These are phyloP conservation scores for Angomonas desouzai DNA, from an alignment of 208 protist species.

Conservation along the genomic window DNA sequence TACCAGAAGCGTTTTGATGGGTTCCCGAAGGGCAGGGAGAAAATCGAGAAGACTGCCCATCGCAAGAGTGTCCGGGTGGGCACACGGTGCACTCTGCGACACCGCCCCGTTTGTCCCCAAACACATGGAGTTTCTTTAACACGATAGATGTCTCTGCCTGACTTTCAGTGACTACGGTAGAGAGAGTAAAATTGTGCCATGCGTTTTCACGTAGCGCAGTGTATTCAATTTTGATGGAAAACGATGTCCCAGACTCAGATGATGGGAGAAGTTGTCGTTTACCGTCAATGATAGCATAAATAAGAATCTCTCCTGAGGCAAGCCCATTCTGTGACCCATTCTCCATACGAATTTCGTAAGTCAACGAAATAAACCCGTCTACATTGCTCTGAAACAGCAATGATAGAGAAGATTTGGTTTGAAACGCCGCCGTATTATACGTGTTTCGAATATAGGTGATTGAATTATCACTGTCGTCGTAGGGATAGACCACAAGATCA, in stretches of 20 bases:
- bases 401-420: neutral
- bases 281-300: neutral
- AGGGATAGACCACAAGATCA: neutral
- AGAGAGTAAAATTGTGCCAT: neutral
- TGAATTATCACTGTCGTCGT: neutral
- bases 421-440: neutral
- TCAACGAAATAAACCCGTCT: neutral
- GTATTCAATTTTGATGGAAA: neutral
- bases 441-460: conserved; percentile 2
- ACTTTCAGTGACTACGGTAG: neutral
- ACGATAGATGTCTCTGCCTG: neutral
- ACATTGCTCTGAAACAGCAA: neutral
- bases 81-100: conserved; percentile 10
- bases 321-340: neutral
- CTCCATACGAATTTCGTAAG: neutral
- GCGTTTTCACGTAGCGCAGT: neutral
- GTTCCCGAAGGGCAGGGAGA: neutral
- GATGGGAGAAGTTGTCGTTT: neutral
- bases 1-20: conserved; percentile 7
- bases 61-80: conserved; percentile 12
- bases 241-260: neutral
- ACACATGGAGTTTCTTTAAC: conserved; percentile 12
- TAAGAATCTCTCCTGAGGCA: neutral
- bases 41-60: neutral
- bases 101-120: conserved; percentile 13